Conservation (phyloP, 495 filamentous ascomycete genomes). For the Entonaema liquescens region DNA sequence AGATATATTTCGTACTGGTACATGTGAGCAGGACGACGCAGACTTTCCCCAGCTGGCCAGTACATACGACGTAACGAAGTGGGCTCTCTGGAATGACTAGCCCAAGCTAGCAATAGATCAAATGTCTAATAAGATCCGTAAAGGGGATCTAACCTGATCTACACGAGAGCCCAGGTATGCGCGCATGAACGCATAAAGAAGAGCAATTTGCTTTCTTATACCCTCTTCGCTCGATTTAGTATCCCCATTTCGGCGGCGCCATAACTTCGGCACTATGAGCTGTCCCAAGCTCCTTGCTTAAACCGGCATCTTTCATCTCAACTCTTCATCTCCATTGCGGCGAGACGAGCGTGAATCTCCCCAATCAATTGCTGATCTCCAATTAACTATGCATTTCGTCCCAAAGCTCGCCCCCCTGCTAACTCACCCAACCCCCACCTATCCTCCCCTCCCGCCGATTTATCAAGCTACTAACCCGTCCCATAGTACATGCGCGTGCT, state of each 20-base stretch:
- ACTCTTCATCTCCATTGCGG: constrained; percentile 20
- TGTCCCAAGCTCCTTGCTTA: constrained; percentile 35
- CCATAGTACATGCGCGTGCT: constrained; percentile 8
- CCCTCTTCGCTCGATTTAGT: constrained; percentile 23
- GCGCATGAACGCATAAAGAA: constrained; percentile 43
- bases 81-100: constrained; percentile 20
- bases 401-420: constrained; percentile 12
- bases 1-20: constrained; percentile 5
- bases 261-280: constrained; percentile 36
- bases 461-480: constrained; percentile 8
- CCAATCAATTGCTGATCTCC: background rate
- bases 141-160: constrained; percentile 40
- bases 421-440: background rate
- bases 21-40: constrained; percentile 7
- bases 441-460: constrained; percentile 1
- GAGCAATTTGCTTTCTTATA: constrained; percentile 41
- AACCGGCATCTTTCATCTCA: constrained; percentile 23
- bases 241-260: constrained; percentile 40
- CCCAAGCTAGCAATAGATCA: constrained; percentile 27
- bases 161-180: constrained; percentile 17
- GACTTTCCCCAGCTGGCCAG: constrained; percentile 17
- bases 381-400: background rate
- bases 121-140: constrained; percentile 28
- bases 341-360: background rate
- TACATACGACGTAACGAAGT: constrained; percentile 7